phyloP scores from a whole-genome alignment of 2,329 filamentous ascomycete species.

The Amauroascus verrucosus region DNA sequence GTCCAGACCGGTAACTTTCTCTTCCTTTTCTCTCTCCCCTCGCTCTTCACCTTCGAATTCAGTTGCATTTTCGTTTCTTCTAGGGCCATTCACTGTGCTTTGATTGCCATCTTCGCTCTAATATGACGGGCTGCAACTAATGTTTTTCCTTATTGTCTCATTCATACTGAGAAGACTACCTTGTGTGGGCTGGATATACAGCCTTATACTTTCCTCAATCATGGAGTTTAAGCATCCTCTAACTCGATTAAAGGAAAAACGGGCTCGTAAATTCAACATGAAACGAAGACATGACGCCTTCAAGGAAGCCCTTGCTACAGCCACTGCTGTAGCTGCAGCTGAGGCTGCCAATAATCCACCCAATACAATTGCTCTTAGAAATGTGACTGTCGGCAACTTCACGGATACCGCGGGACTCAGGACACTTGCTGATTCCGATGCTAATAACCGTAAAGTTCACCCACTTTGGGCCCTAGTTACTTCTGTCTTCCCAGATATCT shows the following conservation, averaged over 20 bases:
- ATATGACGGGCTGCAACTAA: not conserved
- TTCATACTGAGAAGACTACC: not conserved
- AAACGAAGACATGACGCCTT: conserved; percentile 5
- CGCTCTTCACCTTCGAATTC: not conserved
- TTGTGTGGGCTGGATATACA: not conserved
- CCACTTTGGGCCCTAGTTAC: conserved; percentile 27
- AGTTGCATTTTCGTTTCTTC: not conserved
- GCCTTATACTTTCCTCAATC: not conserved
- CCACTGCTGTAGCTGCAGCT: no score
- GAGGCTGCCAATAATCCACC: not conserved
- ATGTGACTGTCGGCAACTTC: not conserved
- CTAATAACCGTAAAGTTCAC: not conserved
- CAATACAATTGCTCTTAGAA: no score
- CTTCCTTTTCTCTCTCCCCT: not conserved
- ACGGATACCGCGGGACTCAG: not conserved
- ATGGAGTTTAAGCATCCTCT: not conserved
- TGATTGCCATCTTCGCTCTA: not conserved
- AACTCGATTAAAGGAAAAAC: not conserved
- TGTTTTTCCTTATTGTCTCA: not conserved
- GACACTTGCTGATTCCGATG: not conserved
- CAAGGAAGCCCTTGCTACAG: not conserved
- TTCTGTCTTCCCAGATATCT: conserved; percentile 41
- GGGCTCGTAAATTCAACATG: not conserved
- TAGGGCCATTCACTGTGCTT: not conserved
- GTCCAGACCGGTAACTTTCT: conserved; percentile 1